Base-by-base conservation (phyloP, 495 filamentous ascomycete genomes). In the Delitschia confertaspora region DNA sequence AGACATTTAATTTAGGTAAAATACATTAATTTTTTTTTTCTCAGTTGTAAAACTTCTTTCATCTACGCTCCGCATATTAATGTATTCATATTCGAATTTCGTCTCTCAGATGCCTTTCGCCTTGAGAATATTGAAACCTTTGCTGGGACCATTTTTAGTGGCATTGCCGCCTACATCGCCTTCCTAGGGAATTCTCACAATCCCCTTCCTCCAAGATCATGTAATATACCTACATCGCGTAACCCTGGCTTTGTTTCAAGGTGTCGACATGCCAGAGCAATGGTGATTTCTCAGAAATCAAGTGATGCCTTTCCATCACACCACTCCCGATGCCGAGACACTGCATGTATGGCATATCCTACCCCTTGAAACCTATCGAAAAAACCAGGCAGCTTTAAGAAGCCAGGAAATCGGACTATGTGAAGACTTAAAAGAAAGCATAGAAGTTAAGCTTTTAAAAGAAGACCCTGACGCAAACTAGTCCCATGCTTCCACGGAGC, bases 401-500 rank as follows among this genome's bases (percentile, higher is more conserved):
- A 49, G 61, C 2, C 70, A 80, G 45, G 60, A 66, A 1, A 41
- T 58, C 18, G 79, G 76, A 0, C 67, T 75, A 35, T 66, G 65
- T 14, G 13, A 56, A 4, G 68, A 81, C 46, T 69, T 82, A 40
- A 76, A 67, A 24, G 56, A 64, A 10, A 74, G 71, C 1, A 47
- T 66, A 4, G 69, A 67, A n/a, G 83, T 83, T 49, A 65, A 66
- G 31, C 59, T 83, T n/a, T 61, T 84, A 3, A 68, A 61, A 23
- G 63, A 76, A 29, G 78, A 83, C 49, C 76, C 78, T 1, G 60
- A 72, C 3, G 66, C 77, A 8, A 66, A 7, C 61, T 85, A 6
- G 63, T 85, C 16, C 68, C 84, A 20, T 76, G 75, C 45, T 55
- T 66, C 40, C 64, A 68, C 40, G 65, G 69, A 30, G 79, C 82